Percentiles rank a stretch among this genome's conserved stretches.
These are phyloP conservation scores for Rhizopogon rudus DNA, from an alignment of 768 basidiomycete species.

Conservation along the genomic window DNA sequence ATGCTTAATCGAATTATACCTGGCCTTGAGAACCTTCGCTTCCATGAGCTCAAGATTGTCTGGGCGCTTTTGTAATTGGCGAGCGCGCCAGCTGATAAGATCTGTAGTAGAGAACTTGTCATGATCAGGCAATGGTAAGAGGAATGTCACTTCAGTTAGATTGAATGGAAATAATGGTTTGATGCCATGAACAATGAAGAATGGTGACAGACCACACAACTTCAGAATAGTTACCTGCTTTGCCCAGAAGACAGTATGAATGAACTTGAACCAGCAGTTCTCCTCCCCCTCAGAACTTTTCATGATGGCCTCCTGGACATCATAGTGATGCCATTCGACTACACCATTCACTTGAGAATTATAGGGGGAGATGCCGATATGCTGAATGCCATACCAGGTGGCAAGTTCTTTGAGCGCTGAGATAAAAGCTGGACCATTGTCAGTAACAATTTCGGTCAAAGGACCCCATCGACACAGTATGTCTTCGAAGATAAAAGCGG, in stretches of 20 bases:
- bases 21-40: too few species aligned
- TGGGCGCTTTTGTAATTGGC: too few species aligned
- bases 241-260: conserved; percentile 28
- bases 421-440: neutral
- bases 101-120: neutral
- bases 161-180: conserved; percentile 27
- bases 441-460: too few species aligned
- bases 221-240: too few species aligned
- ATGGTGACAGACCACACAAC: too few species aligned
- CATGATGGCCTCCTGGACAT: conserved; percentile 5
- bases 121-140: neutral
- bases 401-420: neutral
- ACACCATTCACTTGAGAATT: neutral
- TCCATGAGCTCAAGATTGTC: too few species aligned
- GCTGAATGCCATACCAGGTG: neutral
- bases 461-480: neutral
- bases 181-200: too few species aligned
- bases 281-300: conserved; percentile 5
- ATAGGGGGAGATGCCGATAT: neutral
- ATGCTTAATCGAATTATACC: too few species aligned
- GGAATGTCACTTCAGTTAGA: conserved; percentile 20
- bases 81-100: neutral
- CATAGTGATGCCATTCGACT: neutral
- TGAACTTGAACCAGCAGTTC: conserved; percentile 1
- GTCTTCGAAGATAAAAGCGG: conserved; percentile 14